phyloP scores from a whole-genome alignment of 2,329 filamentous ascomycete genomes.

The Chrysoporthe cubensis region DNA sequence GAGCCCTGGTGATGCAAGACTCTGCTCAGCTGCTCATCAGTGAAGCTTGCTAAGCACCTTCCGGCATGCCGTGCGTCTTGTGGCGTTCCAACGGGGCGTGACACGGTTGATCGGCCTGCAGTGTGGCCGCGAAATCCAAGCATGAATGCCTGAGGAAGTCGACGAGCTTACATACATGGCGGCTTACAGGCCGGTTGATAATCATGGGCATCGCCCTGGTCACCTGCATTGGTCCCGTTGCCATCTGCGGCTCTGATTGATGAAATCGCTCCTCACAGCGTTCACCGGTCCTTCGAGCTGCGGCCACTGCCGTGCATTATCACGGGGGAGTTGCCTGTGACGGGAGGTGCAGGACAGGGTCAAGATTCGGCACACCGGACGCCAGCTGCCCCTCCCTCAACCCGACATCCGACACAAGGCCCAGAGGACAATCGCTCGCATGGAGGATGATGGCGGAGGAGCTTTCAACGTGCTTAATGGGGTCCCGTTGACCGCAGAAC shows the following conservation, averaged over 20 bases:
- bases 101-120: slow-evolving; percentile 18
- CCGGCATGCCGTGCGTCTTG: slow-evolving; percentile 6
- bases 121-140: slow-evolving; percentile 15
- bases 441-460: not conserved
- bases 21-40: slow-evolving; percentile 5
- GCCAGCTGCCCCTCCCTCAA: not conserved
- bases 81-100: slow-evolving; percentile 10
- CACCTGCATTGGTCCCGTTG: slow-evolving; percentile 18
- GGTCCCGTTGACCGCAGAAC: not conserved
- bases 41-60: slow-evolving; percentile 17
- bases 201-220: slow-evolving; percentile 8
- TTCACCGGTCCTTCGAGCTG: slow-evolving; percentile 28
- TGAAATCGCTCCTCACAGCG: slow-evolving; percentile 5
- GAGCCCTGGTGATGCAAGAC: not conserved
- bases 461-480: not conserved
- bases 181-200: slow-evolving; percentile 17
- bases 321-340: slow-evolving; percentile 19
- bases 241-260: slow-evolving; percentile 19
- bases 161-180: slow-evolving; percentile 26
- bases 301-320: slow-evolving; percentile 23
- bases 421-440: not conserved
- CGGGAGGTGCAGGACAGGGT: slow-evolving; percentile 14
- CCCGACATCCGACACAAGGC: not conserved
- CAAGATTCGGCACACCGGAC: not conserved
- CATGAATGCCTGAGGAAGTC: slow-evolving; percentile 10